Conservation (phyloP, 768 basidiomycete species). For the Leucocoprinus birnbaumii region DNA sequence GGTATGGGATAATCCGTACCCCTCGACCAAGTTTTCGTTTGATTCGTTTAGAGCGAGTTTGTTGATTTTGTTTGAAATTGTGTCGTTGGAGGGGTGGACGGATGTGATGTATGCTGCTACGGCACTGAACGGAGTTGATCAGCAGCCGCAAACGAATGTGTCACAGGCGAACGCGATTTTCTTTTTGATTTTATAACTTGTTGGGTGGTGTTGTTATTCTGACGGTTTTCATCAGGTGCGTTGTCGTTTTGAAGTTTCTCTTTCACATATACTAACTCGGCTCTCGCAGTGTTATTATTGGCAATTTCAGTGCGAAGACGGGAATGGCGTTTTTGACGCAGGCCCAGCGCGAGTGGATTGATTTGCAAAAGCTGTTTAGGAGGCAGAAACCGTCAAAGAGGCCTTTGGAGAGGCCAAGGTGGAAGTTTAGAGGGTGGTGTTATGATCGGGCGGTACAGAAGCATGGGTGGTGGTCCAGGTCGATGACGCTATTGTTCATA, state of each 20-base stretch:
- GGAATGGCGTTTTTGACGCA: constrained; percentile 84
- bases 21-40: constrained; percentile 84
- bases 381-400: constrained; percentile 85
- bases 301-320: constrained; percentile 85
- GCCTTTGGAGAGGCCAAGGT: constrained; percentile 59
- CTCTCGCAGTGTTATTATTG: constrained; percentile 84
- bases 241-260: too few species aligned
- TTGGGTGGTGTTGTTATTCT: constrained; percentile 88
- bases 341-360: constrained; percentile 92
- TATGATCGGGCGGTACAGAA: constrained; percentile 89
- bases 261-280: too few species aligned
- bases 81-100: constrained; percentile 96
- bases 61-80: constrained; percentile 93
- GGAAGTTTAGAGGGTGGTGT: constrained; percentile 74
- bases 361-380: constrained; percentile 83
- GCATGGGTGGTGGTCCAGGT: constrained; percentile 88
- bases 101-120: constrained; percentile 85
- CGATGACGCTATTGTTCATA: constrained; percentile 76
- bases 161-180: constrained; percentile 86
- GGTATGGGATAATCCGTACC: constrained; percentile 86
- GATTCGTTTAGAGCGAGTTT: constrained; percentile 82
- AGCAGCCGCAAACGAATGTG: constrained; percentile 70
- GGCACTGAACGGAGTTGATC: constrained; percentile 65
- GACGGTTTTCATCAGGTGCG: constrained; percentile 87
- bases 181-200: constrained; percentile 87